These are phyloP conservation scores for Flammula alnicola DNA, from an alignment of 1,284 basidiomycete species.

Conservation along the genomic window DNA sequence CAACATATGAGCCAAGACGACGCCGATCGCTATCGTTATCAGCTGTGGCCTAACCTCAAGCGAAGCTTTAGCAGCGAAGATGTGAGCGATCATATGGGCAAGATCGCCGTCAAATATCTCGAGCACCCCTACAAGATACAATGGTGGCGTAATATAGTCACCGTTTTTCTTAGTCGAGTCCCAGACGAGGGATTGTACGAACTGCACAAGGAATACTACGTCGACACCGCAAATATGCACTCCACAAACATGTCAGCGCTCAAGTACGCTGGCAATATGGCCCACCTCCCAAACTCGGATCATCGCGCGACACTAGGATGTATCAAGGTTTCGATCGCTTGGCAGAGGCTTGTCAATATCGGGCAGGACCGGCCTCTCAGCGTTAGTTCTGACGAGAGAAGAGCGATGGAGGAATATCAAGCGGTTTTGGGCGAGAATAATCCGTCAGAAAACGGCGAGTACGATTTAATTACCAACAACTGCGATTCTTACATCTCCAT, in stretches of 20 bases:
- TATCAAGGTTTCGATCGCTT: conserved; percentile 9
- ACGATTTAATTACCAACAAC: not conserved
- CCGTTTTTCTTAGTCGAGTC: not conserved
- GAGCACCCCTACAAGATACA: not conserved
- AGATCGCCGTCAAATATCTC: conserved; percentile 1
- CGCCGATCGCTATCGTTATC: conserved; percentile 1
- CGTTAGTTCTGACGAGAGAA: no score
- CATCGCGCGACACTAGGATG: not conserved
- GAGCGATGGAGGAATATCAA: not conserved
- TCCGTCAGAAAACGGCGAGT: not conserved
- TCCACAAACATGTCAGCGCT: not conserved
- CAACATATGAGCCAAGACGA: not conserved
- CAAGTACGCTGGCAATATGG: not conserved
- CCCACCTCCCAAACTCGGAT: not conserved
- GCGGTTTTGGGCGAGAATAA: not conserved
- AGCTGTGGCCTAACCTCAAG: conserved; percentile 13
- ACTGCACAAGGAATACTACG: not conserved
- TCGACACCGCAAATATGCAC: conserved; percentile 12
- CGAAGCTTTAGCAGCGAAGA: not conserved
- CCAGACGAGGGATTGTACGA: not conserved
- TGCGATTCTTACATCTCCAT: not conserved
- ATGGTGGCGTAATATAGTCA: conserved; percentile 2
- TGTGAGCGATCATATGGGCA: not conserved
- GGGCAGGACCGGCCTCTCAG: conserved; percentile 10
- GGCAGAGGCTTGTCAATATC: conserved; percentile 13